Base-by-base conservation (phyloP, 2,329 filamentous ascomycete genomes). In the Diaporthe citri region DNA sequence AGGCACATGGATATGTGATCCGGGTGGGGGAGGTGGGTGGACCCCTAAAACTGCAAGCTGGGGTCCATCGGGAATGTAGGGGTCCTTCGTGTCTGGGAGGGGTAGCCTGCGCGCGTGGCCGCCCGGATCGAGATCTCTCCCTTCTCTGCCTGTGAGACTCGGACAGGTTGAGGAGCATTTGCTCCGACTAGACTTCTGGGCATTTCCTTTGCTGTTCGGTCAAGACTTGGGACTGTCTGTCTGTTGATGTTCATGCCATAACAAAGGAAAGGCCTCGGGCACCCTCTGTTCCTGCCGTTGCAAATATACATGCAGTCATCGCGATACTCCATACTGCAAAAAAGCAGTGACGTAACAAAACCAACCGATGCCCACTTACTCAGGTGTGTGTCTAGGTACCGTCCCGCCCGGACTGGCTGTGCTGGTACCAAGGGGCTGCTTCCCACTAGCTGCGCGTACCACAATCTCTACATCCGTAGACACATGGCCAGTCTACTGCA, bases 1-100 rank as follows among this genome's bases (percentile, higher is more conserved):
- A 62, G 59, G 39, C 36, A 41, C 60, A 66, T 64, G 60, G 60
- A 48, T 64, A 25, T 64, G 17, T 48, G 60, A 46, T 25, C 43
- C 43, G 28, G 62, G 62, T 51, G 43, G 43, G 28, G 43, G 15
- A 20, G 25, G 41, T 46, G 41, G 41, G 46, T 67, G 64, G 64
- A 67, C 64, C 64, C 64, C 22, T 39, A 67, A 25, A 67, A 52
- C 31, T 67, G 20, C 46, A n/a, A 52, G 12, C 64, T 67, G 64
- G 64, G 64, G 46, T 67, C 64, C 46, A 39, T 52, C 13, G 12
- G 46, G 25, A 52, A 52, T 67, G 64, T 67, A 67, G 64, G 64
- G 64, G 64, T 67, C 64, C 64, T 67, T 67, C 64, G 46, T 67
- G 46, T 67, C 64, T 52, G 64, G 64, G 64, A 67, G 64, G 64